Percentiles rank a stretch among this genome's conserved stretches.
phyloP scores from a whole-genome alignment of 1,139 yeast genomes.

The Geotrichum macrosporum region DNA sequence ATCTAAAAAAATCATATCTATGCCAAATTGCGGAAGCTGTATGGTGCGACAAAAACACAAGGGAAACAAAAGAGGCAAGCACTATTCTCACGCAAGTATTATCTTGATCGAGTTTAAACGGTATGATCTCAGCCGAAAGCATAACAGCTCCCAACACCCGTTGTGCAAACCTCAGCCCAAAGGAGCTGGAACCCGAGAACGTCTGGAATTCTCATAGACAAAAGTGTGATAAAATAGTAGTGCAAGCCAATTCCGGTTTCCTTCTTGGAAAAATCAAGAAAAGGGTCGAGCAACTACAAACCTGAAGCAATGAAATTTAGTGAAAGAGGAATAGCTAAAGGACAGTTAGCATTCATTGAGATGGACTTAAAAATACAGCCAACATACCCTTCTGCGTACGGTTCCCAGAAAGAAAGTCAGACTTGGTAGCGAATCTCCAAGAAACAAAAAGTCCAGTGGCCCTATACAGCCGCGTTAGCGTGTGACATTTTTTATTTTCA shows the following conservation, averaged over 20 bases:
- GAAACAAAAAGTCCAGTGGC: constrained; percentile 37
- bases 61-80: constrained; percentile 20
- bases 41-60: no score
- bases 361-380: neutral
- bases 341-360: constrained; percentile 15
- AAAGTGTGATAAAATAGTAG: constrained; percentile 1
- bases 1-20: no score
- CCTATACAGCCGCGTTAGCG: constrained; percentile 9
- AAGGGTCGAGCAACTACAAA: constrained; percentile 42
- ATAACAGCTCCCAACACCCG: constrained; percentile 48
- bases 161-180: constrained; percentile 27
- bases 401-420: constrained; percentile 65
- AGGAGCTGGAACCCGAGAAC: neutral
- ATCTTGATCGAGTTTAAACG: constrained; percentile 85
- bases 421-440: constrained; percentile 35
- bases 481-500: no score
- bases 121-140: constrained; percentile 61
- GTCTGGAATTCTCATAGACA: neutral
- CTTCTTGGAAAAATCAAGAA: constrained; percentile 12
- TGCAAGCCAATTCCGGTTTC: constrained; percentile 7
- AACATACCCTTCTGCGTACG: constrained; percentile 63
- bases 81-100: constrained; percentile 81
- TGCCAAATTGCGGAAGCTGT: no score
- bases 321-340: constrained; percentile 57
- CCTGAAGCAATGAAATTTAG: constrained; percentile 86